Evolutionary conservation across 345 rosid genomes (phyloP).

Genomic region (Geranium brycei): DNA sequence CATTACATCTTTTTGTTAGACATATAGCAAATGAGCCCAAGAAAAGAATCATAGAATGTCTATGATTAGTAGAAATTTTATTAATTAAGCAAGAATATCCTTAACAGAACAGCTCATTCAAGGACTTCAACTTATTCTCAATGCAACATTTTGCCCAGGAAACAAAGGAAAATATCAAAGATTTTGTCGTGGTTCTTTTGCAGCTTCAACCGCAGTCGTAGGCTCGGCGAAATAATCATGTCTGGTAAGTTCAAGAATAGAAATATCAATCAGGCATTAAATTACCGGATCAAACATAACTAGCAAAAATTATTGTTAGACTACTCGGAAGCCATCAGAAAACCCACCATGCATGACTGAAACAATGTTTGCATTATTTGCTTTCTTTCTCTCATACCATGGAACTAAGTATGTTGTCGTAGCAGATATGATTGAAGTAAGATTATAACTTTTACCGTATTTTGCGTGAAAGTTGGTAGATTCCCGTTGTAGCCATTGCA

Average conservation of each 20-base stretch:
- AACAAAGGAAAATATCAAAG: conserved; percentile 1
- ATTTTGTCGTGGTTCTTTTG: conserved; percentile 31
- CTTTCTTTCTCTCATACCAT: not conserved
- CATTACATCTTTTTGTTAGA: no score
- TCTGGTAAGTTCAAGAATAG: conserved; percentile 24
- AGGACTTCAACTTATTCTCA: no score
- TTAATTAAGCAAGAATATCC: no score
- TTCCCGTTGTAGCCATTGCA: conserved; percentile 77
- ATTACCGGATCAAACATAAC: not conserved
- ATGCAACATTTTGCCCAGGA: not conserved
- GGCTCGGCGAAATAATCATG: conserved; percentile 36
- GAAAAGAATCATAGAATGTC: no score
- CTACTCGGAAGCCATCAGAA: no score
- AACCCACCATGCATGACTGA: not conserved
- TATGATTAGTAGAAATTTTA: no score
- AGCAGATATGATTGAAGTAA: not conserved
- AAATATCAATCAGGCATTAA: not conserved
- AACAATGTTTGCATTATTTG: not conserved
- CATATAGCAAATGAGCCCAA: no score
- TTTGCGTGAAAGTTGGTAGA: conserved; percentile 78
- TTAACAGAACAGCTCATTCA: no score
- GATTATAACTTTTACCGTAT: conserved; percentile 36
- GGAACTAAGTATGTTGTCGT: not conserved
- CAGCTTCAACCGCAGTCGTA: conserved; percentile 30
- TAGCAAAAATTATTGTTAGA: not conserved